Conservation (phyloP, 129 eudicot genomes). For the Chrysanthemum makinoi region DNA sequence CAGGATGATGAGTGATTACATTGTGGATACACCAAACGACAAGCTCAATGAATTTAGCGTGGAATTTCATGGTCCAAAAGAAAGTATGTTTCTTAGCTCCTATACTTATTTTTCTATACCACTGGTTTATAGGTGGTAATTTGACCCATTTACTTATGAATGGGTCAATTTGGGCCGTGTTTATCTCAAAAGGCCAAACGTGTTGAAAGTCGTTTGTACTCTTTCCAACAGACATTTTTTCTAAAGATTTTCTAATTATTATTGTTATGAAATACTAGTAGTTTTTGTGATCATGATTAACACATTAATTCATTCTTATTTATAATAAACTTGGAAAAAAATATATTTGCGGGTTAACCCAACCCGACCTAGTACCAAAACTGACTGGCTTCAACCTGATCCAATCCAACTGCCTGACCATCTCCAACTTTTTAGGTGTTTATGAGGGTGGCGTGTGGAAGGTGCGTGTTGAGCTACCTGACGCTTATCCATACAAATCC, state of each 20-base stretch:
- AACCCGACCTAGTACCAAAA: too few species aligned
- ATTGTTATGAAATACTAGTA: too few species aligned
- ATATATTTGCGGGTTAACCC: too few species aligned
- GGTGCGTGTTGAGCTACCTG: slow-evolving; percentile 62
- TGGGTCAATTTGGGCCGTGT: background rate
- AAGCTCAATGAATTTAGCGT: slow-evolving; percentile 68
- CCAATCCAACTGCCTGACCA: too few species aligned
- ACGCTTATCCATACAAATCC: slow-evolving; percentile 63
- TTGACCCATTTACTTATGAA: slow-evolving; percentile 1
- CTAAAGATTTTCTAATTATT: too few species aligned
- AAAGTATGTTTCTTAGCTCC: slow-evolving; percentile 40
- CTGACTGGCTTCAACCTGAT: too few species aligned
- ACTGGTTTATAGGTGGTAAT: background rate
- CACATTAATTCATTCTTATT: too few species aligned
- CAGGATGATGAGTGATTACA: slow-evolving; percentile 92
- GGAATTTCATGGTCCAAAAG: slow-evolving; percentile 84
- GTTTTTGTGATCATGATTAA: too few species aligned
- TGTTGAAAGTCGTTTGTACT: too few species aligned
- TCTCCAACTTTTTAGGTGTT: slow-evolving; percentile 30
- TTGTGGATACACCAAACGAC: slow-evolving; percentile 76
- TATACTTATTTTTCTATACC: background rate
- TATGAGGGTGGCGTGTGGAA: slow-evolving; percentile 80
- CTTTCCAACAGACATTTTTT: too few species aligned
- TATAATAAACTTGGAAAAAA: too few species aligned
- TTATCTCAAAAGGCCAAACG: background rate